These are phyloP conservation scores for Neophaeococcomyces mojaviensis DNA, from an alignment of 2,329 filamentous ascomycete species.

Conservation along the genomic window DNA sequence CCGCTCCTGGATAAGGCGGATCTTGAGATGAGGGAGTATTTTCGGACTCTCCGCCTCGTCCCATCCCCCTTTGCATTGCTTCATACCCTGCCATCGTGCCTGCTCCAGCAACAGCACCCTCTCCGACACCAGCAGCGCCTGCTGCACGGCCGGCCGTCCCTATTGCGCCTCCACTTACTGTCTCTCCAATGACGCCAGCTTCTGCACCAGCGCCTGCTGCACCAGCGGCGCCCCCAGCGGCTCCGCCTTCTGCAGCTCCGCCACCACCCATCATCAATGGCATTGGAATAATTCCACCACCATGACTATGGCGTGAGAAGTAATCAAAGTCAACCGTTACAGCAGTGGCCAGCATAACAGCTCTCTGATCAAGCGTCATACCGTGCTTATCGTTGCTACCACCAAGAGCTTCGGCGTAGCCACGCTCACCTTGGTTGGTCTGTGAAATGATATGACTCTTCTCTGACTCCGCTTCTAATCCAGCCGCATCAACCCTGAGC, in stretches of 20 bases:
- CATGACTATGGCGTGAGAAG: conserved; percentile 53
- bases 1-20: background rate
- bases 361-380: conserved; percentile 59
- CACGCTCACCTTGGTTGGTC: conserved; percentile 24
- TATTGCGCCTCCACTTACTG: conserved; percentile 34
- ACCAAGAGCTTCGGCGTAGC: conserved; percentile 14
- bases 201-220: conserved; percentile 30
- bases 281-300: conserved; percentile 42
- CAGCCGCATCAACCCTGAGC: conserved; percentile 56
- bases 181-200: conserved; percentile 28
- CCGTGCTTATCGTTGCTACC: conserved; percentile 29
- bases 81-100: conserved; percentile 57
- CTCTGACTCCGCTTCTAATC: conserved; percentile 30
- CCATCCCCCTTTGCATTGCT: conserved; percentile 50
- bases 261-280: conserved; percentile 42
- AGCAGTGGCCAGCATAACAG: conserved; percentile 59
- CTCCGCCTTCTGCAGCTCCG: conserved; percentile 29
- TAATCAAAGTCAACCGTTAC: conserved; percentile 62
- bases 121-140: conserved; percentile 27
- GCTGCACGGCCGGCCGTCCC: conserved; percentile 26
- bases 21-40: conserved; percentile 6
- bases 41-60: conserved; percentile 23
- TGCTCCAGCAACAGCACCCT: conserved; percentile 43
- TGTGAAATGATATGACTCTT: conserved; percentile 34
- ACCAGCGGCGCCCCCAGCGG: conserved; percentile 31